Percentiles rank a stretch among this genome's conserved stretches.
phyloP scores from a whole-genome alignment of 2,329 filamentous ascomycete species.

The Pseudogymnoascus sp. region DNA sequence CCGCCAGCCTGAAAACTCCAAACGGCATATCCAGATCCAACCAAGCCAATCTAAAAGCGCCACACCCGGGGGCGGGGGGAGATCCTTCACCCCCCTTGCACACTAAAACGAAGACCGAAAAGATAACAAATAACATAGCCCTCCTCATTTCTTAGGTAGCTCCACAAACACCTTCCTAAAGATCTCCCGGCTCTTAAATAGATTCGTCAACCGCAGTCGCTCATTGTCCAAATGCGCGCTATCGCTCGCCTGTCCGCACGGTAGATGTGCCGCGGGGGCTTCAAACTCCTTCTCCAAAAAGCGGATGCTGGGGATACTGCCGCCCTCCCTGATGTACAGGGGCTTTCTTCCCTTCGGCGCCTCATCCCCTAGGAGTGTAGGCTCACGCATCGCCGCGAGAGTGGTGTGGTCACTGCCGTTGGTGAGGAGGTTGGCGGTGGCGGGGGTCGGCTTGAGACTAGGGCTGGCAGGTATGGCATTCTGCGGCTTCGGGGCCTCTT shows the following conservation, averaged over 20 bases:
- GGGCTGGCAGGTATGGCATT: slow-evolving; percentile 19
- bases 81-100: neutral
- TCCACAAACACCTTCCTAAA: slow-evolving; percentile 70
- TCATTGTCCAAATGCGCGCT: slow-evolving; percentile 93
- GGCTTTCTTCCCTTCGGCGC: slow-evolving; percentile 46
- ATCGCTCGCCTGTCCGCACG: slow-evolving; percentile 91
- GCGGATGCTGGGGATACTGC: slow-evolving; percentile 86
- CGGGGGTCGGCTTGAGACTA: slow-evolving; percentile 35
- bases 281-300: slow-evolving; percentile 92
- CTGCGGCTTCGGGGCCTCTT: slow-evolving; percentile 16
- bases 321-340: slow-evolving; percentile 90
- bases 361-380: slow-evolving; percentile 6
- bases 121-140: neutral
- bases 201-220: slow-evolving; percentile 75
- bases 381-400: slow-evolving; percentile 18
- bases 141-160: slow-evolving; percentile 25
- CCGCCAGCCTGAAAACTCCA: slow-evolving; percentile 6
- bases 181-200: slow-evolving; percentile 87
- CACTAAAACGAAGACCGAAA: neutral
- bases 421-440: slow-evolving; percentile 45
- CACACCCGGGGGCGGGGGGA: neutral
- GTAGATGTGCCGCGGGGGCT: slow-evolving; percentile 84
- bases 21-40: slow-evolving; percentile 1
- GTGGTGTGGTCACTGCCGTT: slow-evolving; percentile 34
- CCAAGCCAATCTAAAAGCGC: slow-evolving; percentile 3